Evolutionary conservation across 2,329 filamentous ascomycete genomes (phyloP).

Genomic region (Alternaria burnsii): DNA sequence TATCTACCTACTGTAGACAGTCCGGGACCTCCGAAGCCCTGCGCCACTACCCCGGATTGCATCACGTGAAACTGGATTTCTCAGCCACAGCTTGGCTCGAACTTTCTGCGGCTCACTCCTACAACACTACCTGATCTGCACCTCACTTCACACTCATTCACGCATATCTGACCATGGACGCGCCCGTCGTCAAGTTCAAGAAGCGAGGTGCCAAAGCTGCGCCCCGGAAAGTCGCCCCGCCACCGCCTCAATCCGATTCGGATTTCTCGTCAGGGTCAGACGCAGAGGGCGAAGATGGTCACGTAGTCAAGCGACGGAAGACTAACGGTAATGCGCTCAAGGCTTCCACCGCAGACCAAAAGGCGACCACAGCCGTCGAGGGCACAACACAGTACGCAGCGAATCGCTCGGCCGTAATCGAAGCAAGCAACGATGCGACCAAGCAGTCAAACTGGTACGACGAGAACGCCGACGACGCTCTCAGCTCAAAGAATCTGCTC

Average conservation of each 20-base stretch:
- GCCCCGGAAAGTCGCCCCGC: constrained; percentile 82
- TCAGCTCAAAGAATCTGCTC: constrained; percentile 65
- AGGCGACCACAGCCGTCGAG: constrained; percentile 49
- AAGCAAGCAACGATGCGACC: constrained; percentile 83
- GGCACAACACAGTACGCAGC: constrained; percentile 65
- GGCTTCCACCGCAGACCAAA: constrained; percentile 67
- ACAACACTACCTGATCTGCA: not conserved
- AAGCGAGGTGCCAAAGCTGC: constrained; percentile 82
- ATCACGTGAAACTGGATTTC: constrained; percentile 25
- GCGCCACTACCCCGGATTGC: constrained; percentile 23
- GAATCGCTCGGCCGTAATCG: constrained; percentile 69
- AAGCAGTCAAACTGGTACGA: constrained; percentile 92
- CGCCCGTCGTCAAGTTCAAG: constrained; percentile 78
- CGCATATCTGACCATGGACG: constrained; percentile 44
- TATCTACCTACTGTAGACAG: not conserved
- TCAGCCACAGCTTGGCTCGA: constrained; percentile 37
- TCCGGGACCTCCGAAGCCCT: not conserved
- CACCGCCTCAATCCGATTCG: constrained; percentile 66
- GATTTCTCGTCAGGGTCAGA: constrained; percentile 77
- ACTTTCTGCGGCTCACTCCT: constrained; percentile 26
- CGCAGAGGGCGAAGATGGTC: constrained; percentile 72
- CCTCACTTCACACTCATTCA: constrained; percentile 5
- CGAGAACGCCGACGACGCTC: constrained; percentile 65
- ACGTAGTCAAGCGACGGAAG: constrained; percentile 79
- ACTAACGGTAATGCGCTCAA: constrained; percentile 72